These are phyloP conservation scores for Metarhizium album DNA, from an alignment of 2,329 filamentous ascomycete genomes.

Conservation along the genomic window DNA sequence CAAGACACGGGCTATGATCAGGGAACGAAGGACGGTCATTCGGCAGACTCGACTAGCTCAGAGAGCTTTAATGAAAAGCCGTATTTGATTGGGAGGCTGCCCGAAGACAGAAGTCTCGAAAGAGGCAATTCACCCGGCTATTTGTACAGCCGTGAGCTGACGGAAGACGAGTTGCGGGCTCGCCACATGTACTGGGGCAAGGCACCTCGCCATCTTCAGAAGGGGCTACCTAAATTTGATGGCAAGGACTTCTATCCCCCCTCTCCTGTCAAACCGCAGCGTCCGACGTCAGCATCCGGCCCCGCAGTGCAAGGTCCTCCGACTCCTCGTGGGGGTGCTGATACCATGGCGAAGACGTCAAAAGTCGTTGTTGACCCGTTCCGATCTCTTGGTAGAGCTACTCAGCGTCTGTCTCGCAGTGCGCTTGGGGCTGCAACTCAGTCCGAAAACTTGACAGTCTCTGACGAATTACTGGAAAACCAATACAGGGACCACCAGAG, in stretches of 20 bases:
- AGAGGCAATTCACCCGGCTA: slow-evolving; percentile 36
- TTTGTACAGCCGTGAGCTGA: slow-evolving; percentile 45
- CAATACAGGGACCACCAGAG: slow-evolving; percentile 13
- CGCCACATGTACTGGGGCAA: slow-evolving; percentile 52
- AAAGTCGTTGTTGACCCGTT: slow-evolving; percentile 14
- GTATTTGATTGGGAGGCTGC: slow-evolving; percentile 45
- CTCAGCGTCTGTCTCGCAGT: slow-evolving; percentile 12
- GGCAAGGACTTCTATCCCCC: slow-evolving; percentile 53
- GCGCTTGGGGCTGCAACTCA: slow-evolving; percentile 19
- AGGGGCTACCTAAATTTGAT: slow-evolving; percentile 51
- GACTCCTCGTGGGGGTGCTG: slow-evolving; percentile 3
- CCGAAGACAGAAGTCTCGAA: slow-evolving; percentile 30
- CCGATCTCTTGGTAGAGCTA: slow-evolving; percentile 9
- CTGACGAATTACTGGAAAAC: slow-evolving; percentile 13
- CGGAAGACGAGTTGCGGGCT: slow-evolving; percentile 46
- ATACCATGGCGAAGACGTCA: background rate
- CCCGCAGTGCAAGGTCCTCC: background rate
- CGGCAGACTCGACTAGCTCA: slow-evolving; percentile 8
- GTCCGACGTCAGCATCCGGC: background rate
- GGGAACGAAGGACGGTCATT: background rate
- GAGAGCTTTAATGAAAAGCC: slow-evolving; percentile 22
- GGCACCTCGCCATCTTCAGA: slow-evolving; percentile 36
- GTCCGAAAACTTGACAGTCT: slow-evolving; percentile 20
- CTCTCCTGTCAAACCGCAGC: slow-evolving; percentile 28
- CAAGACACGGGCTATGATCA: slow-evolving; percentile 2